Evolutionary conservation across 2,329 filamentous ascomycete genomes (phyloP).

Genomic region (Tolypocladium album): DNA sequence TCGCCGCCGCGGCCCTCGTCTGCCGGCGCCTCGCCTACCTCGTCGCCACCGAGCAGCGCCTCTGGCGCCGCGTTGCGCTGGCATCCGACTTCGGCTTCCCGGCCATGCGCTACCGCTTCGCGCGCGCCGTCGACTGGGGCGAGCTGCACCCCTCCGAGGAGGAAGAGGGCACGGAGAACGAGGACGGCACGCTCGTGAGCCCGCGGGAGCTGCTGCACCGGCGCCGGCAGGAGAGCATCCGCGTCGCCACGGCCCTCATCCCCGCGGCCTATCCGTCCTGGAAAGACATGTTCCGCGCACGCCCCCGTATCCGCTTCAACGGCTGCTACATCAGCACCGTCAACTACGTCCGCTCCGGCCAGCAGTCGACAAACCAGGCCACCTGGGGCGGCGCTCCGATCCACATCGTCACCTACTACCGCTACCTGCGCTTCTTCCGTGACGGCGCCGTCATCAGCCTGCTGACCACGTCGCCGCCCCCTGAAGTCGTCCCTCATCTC

Average conservation of each 20-base stretch:
- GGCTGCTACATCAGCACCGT: constrained; percentile 95
- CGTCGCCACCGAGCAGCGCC: constrained; percentile 69
- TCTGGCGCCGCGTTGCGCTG: constrained; percentile 72
- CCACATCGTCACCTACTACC: constrained; percentile 95
- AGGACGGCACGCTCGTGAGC: neutral
- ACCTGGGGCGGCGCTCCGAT: constrained; percentile 69
- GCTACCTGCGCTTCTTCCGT: constrained; percentile 89
- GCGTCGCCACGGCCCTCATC: constrained; percentile 30
- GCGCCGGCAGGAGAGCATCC: constrained; percentile 19
- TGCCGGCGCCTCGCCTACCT: constrained; percentile 84
- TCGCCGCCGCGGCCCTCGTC: constrained; percentile 64
- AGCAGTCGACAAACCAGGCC: constrained; percentile 55
- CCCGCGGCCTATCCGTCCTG: constrained; percentile 38
- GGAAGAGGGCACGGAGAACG: neutral
- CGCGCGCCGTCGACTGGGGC: constrained; percentile 48
- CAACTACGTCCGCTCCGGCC: constrained; percentile 83
- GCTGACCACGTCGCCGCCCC: constrained; percentile 68
- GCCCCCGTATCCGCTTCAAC: constrained; percentile 85
- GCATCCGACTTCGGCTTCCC: constrained; percentile 66
- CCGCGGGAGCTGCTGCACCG: constrained; percentile 20
- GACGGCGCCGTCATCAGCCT: constrained; percentile 78
- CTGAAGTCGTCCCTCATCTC: constrained; percentile 79
- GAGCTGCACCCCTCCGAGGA: constrained; percentile 22
- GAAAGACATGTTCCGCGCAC: constrained; percentile 64
- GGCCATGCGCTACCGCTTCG: constrained; percentile 74